Evolutionary conservation across 2,329 filamentous ascomycete genomes (phyloP).

Genomic region (Trichoderma atroviride): DNA sequence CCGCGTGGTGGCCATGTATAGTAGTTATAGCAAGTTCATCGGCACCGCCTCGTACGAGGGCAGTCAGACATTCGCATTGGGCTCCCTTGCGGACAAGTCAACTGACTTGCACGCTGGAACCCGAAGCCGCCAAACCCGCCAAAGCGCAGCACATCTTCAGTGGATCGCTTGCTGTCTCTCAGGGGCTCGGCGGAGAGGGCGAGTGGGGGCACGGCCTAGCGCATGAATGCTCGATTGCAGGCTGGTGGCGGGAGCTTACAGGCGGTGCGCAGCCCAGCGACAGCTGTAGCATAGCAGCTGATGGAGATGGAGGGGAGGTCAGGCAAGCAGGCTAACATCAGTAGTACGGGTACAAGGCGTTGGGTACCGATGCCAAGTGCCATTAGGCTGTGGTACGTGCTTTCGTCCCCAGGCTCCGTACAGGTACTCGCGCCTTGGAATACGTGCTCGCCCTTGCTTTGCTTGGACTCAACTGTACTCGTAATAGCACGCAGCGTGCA

Average conservation of each 20-base stretch:
- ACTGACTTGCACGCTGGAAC: conserved; percentile 25
- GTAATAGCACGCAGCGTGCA: neutral
- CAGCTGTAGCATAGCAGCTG: neutral
- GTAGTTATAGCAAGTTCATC: neutral
- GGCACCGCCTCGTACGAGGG: neutral
- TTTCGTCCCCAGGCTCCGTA: neutral
- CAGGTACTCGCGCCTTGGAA: neutral
- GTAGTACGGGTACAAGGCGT: conserved; percentile 5
- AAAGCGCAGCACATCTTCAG: conserved; percentile 22
- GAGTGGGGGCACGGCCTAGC: conserved; percentile 16
- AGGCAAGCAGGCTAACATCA: neutral
- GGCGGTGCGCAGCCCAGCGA: neutral
- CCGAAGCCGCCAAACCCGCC: conserved; percentile 25
- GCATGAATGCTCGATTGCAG: conserved; percentile 4
- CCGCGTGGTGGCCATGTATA: neutral
- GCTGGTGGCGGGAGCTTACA: conserved; percentile 7
- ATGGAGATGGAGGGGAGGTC: neutral
- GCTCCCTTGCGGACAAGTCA: conserved; percentile 25
- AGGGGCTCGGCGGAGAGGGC: conserved; percentile 20
- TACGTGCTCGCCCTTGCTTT: neutral
- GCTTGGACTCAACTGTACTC: neutral
- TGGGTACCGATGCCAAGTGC: neutral
- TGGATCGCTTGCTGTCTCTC: conserved; percentile 22
- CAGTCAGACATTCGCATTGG: conserved; percentile 10
- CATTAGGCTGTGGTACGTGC: neutral